These are phyloP conservation scores for Aphanomyces stellatus DNA, from an alignment of 352 stramenopile species.

Conservation along the genomic window DNA sequence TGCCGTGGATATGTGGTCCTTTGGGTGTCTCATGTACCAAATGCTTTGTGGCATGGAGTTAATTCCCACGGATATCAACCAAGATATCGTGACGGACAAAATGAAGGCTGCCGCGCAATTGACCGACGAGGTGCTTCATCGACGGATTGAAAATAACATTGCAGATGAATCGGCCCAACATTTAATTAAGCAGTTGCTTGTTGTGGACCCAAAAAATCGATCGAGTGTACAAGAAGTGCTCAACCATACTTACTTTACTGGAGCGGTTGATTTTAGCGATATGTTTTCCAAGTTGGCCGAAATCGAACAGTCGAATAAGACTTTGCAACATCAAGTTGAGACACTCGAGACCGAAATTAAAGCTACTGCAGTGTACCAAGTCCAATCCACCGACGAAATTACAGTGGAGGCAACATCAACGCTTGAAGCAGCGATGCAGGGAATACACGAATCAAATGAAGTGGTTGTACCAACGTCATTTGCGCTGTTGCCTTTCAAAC, in stretches of 20 bases:
- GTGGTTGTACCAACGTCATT: not conserved
- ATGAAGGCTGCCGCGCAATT: constrained; percentile 1
- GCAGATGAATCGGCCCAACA: constrained; percentile 7
- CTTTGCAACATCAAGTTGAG: no score
- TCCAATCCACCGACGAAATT: not conserved
- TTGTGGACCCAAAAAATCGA: constrained; percentile 2
- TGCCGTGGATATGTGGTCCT: constrained; percentile 20
- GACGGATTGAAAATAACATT: constrained; percentile 10
- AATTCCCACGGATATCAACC: constrained; percentile 4
- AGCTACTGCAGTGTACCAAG: no score
- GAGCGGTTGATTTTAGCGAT: not conserved
- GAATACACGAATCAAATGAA: not conserved
- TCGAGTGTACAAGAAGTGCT: constrained; percentile 2
- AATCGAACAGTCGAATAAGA: no score
- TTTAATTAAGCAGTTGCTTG: constrained; percentile 9
- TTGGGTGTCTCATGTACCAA: constrained; percentile 22
- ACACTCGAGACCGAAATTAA: not conserved
- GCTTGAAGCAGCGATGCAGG: not conserved
- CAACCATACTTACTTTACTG: constrained; percentile 19
- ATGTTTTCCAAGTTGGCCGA: no score
- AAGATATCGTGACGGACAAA: constrained; percentile 7
- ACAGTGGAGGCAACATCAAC: no score
- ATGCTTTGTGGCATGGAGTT: constrained; percentile 9
- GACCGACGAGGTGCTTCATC: constrained; percentile 12
- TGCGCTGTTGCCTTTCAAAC: not conserved